Conservation (phyloP, 78 protist genomes). For the slime mould (Dictyostelium discoideum) region dicty_2.7 NC_007088.5:5761501-5762000, state of each 20-base stretch:
- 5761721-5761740: slow-evolving; percentile 25
- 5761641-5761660: slow-evolving; percentile 77
- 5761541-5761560: slow-evolving; percentile 6
- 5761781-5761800: slow-evolving; percentile 87
- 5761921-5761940: slow-evolving; percentile 78
- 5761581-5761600: slow-evolving; percentile 27
- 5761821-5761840: slow-evolving; percentile 87
- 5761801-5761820: slow-evolving; percentile 68
- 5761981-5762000: slow-evolving; percentile 78
- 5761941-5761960: slow-evolving; percentile 80
- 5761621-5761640: neutral
- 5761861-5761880: slow-evolving; percentile 74
- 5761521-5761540: slow-evolving; percentile 67
- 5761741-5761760: slow-evolving; percentile 89
- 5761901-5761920: slow-evolving; percentile 84
- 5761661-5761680: slow-evolving; percentile 83
- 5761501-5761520: slow-evolving; percentile 51
- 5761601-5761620: slow-evolving; percentile 2
- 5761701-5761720: slow-evolving; percentile 36
- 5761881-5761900: slow-evolving; percentile 73
- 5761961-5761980: slow-evolving; percentile 72
- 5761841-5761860: slow-evolving; percentile 74
- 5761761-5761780: slow-evolving; percentile 87
- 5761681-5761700: slow-evolving; percentile 55
- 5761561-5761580: slow-evolving; percentile 21